Conservation (phyloP, 1,284 basidiomycete species). For the Heliocybe sulcata region DNA sequence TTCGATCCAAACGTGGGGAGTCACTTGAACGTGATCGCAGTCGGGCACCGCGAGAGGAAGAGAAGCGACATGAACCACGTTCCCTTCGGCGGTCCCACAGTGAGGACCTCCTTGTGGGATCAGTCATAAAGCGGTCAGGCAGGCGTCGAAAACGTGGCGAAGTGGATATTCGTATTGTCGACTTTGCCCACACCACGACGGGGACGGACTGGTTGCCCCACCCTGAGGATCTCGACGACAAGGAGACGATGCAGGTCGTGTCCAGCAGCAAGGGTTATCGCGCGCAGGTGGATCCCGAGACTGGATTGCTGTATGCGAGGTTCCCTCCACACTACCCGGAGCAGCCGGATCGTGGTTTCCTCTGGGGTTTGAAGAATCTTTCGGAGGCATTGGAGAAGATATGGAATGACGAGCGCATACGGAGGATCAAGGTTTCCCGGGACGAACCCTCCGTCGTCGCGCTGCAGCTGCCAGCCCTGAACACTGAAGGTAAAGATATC, state of each 20-base stretch:
- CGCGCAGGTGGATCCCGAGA: slow-evolving; percentile 71
- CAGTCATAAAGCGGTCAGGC: slow-evolving; percentile 51
- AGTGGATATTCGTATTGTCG: slow-evolving; percentile 93
- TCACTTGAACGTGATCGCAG: slow-evolving; percentile 43
- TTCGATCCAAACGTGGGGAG: slow-evolving; percentile 69
- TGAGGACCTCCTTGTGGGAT: slow-evolving; percentile 64
- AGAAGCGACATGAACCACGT: slow-evolving; percentile 14
- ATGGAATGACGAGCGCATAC: slow-evolving; percentile 77
- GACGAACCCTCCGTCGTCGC: slow-evolving; percentile 43
- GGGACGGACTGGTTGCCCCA: slow-evolving; percentile 84
- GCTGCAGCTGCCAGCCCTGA: slow-evolving; percentile 52
- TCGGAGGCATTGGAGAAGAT: slow-evolving; percentile 69
- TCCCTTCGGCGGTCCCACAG: slow-evolving; percentile 65
- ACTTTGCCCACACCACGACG: slow-evolving; percentile 98
- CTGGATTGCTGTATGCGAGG: slow-evolving; percentile 74
- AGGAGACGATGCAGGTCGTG: slow-evolving; percentile 32
- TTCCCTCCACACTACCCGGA: slow-evolving; percentile 91
- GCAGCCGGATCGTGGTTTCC: slow-evolving; percentile 89
- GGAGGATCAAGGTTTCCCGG: slow-evolving; percentile 54
- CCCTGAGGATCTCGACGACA: slow-evolving; percentile 35
- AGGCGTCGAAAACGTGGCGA: slow-evolving; percentile 77
- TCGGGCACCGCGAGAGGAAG: neutral
- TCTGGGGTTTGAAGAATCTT: slow-evolving; percentile 86
- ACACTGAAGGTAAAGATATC: slow-evolving; percentile 65
- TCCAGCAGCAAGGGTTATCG: slow-evolving; percentile 73